A percentile compares a stretch with the other conserved stretches of the same genome.
Conservation (phyloP, 495 filamentous ascomycete genomes). For the Penicillium simplicissimum region DNA sequence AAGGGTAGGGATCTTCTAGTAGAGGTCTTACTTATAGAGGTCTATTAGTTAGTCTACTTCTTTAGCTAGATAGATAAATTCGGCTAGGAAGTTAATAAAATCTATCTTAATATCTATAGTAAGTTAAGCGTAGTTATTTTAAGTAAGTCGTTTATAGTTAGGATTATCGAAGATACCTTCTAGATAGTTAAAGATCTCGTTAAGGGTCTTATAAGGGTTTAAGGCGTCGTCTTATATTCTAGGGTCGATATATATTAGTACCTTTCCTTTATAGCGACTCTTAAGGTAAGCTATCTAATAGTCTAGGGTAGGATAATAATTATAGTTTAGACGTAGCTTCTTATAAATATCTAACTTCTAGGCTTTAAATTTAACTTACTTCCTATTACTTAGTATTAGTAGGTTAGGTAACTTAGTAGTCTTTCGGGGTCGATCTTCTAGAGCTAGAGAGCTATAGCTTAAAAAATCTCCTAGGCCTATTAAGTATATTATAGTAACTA, state of each 20-base stretch:
- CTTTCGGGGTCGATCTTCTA: too few relatives aligned
- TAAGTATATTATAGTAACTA: too few relatives aligned
- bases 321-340: not conserved
- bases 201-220: not conserved
- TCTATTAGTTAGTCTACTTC: not conserved
- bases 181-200: not conserved
- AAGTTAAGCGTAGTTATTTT: too few relatives aligned
- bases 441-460: too few relatives aligned
- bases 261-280: not conserved
- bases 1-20: not conserved
- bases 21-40: not conserved
- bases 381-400: too few relatives aligned
- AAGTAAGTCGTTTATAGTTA: not conserved
- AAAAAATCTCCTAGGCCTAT: too few relatives aligned
- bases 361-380: too few relatives aligned
- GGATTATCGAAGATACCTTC: not conserved
- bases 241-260: not conserved
- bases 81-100: not conserved
- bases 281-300: not conserved
- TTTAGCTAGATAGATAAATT: not conserved
- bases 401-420: too few relatives aligned
- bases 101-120: too few relatives aligned
- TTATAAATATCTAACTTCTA: too few relatives aligned
- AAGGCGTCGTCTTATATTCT: not conserved
- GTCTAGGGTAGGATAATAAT: not conserved